Conservation (phyloP, 805 yeast genomes). For the Barnettozyma siamensis region DNA sequence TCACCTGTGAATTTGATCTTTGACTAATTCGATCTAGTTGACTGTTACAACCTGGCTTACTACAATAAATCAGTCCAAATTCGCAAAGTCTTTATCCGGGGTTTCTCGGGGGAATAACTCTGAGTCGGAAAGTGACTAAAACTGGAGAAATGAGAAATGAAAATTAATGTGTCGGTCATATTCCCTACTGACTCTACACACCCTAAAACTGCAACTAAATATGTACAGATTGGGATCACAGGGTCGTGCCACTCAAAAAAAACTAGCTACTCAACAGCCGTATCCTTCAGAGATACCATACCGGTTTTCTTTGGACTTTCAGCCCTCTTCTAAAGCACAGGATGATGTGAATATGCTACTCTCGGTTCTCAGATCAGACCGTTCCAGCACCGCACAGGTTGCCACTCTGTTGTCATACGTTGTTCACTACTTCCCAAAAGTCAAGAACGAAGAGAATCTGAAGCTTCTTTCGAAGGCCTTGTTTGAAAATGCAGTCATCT, state of each 20-base stretch:
- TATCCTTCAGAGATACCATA: constrained; percentile 28
- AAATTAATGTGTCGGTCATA: too few species aligned
- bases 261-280: constrained; percentile 23
- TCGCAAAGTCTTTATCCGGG: too few species aligned
- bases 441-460: constrained; percentile 39
- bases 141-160: not conserved
- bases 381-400: constrained; percentile 1
- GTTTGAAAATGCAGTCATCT: constrained; percentile 32
- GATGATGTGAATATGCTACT: constrained; percentile 26
- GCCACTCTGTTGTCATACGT: constrained; percentile 31
- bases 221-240: constrained; percentile 26
- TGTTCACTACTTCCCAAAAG: constrained; percentile 39
- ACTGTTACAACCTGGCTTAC: too few species aligned
- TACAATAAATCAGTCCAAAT: not conserved
- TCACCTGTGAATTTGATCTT: too few species aligned
- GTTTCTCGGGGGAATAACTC: too few species aligned
- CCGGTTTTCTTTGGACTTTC: constrained; percentile 22
- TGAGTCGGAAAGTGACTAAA: too few species aligned
- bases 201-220: too few species aligned
- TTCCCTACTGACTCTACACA: too few species aligned
- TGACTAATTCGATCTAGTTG: too few species aligned
- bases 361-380: constrained; percentile 10
- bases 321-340: constrained; percentile 28
- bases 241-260: constrained; percentile 20
- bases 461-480: constrained; percentile 34